Conservation (phyloP, 805 yeast species). For the Metschnikowia santaceciliae region DNA sequence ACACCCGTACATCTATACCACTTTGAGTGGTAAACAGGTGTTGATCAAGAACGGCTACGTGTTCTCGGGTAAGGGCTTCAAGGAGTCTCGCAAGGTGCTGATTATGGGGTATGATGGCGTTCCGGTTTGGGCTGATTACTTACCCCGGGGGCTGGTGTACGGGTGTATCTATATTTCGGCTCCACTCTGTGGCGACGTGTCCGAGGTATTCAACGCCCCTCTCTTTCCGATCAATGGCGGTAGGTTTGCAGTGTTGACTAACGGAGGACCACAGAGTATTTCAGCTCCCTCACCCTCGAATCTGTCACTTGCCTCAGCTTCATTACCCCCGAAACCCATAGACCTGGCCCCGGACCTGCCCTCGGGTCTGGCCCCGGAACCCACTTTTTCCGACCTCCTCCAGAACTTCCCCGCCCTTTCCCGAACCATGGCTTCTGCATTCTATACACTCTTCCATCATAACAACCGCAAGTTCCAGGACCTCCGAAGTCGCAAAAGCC, state of each 20-base stretch:
- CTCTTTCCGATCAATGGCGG: neutral
- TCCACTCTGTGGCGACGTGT: neutral
- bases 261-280: too few relatives aligned
- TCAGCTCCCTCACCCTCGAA: too few relatives aligned
- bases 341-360: too few relatives aligned
- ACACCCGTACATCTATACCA: constrained; percentile 44
- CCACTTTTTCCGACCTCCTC: constrained; percentile 31
- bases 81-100: constrained; percentile 37
- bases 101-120: constrained; percentile 48
- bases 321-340: too few relatives aligned
- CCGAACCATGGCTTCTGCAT: constrained; percentile 36
- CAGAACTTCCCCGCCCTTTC: constrained; percentile 39
- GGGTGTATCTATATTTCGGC: neutral
- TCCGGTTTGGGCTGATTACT: constrained; percentile 53
- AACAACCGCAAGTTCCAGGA: constrained; percentile 31
- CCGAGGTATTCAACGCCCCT: neutral
- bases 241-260: neutral
- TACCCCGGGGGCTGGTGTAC: constrained; percentile 29
- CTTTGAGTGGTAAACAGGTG: constrained; percentile 55
- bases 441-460: constrained; percentile 38
- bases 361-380: constrained; percentile 15
- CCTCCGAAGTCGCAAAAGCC: constrained; percentile 26
- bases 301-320: too few relatives aligned
- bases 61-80: constrained; percentile 58
- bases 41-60: constrained; percentile 52